Conservation (phyloP, 1,139 yeast genomes). For the Pneumocystis oryctolagi region DNA sequence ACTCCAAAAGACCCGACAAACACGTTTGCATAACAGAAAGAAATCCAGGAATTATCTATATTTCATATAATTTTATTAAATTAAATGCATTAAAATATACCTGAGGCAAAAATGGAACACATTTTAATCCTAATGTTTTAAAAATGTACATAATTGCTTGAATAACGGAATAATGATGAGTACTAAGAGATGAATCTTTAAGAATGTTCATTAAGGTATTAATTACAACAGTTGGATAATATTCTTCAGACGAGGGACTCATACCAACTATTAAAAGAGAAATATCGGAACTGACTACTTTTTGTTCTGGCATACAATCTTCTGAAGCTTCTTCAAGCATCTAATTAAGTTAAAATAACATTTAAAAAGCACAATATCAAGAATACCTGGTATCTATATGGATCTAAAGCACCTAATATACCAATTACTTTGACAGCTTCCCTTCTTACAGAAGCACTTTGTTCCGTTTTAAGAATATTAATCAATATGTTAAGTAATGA, state of each 20-base stretch:
- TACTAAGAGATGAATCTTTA: conserved; percentile 67
- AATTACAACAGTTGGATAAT: conserved; percentile 89
- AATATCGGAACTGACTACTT: conserved; percentile 55
- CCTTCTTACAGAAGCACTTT: conserved; percentile 55
- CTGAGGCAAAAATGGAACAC: conserved; percentile 73
- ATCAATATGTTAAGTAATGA: conserved; percentile 70
- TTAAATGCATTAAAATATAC: neutral
- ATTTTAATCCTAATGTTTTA: conserved; percentile 72
- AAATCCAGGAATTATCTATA: conserved; percentile 63
- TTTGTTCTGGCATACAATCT: conserved; percentile 55
- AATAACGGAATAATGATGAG: conserved; percentile 80
- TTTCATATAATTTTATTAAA: neutral
- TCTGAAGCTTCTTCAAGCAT: conserved; percentile 66
- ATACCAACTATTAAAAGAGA: conserved; percentile 82
- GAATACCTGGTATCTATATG: conserved; percentile 59
- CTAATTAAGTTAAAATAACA: neutral
- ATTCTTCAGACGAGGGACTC: conserved; percentile 87
- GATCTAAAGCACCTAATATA: conserved; percentile 90
- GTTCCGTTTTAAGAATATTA: conserved; percentile 65
- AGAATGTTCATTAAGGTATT: conserved; percentile 67
- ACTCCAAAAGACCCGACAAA: conserved; percentile 67
- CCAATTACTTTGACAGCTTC: conserved; percentile 85
- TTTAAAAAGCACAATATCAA: neutral
- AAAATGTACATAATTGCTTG: conserved; percentile 86
- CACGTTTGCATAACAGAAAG: conserved; percentile 73